These are phyloP conservation scores for Claviceps citrina DNA, from an alignment of 2,329 filamentous ascomycete species.

Conservation along the genomic window DNA sequence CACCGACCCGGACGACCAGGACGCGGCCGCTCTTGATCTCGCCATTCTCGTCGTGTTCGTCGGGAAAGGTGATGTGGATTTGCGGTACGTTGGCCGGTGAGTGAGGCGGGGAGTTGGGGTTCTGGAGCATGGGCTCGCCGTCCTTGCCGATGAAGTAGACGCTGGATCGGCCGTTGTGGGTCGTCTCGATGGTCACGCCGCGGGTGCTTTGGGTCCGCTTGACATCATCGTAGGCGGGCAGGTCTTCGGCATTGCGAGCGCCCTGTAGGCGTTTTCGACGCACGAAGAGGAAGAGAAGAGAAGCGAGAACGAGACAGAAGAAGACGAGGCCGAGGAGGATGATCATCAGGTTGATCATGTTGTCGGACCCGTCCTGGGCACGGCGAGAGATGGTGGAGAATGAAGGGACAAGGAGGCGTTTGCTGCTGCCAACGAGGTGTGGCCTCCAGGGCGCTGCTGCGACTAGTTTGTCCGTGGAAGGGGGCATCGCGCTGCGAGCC, in stretches of 20 bases:
- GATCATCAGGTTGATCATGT: conserved; percentile 63
- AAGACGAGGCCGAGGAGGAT: conserved; percentile 65
- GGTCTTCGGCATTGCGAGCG: conserved; percentile 33
- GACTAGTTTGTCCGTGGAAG: not conserved
- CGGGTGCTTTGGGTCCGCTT: conserved; percentile 37
- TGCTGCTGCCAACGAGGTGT: conserved; percentile 3
- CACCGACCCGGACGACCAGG: conserved; percentile 80
- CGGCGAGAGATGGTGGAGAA: conserved; percentile 6
- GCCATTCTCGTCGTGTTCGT: conserved; percentile 78
- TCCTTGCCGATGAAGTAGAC: conserved; percentile 69
- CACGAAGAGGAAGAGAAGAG: conserved; percentile 57
- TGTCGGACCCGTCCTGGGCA: conserved; percentile 32
- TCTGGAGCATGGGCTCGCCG: conserved; percentile 56
- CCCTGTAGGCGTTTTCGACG: conserved; percentile 38
- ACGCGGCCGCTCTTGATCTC: conserved; percentile 73
- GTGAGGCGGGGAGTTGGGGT: conserved; percentile 58
- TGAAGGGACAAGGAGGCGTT: conserved; percentile 5
- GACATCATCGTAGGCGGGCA: conserved; percentile 56
- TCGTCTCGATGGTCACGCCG: conserved; percentile 43
- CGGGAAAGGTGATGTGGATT: conserved; percentile 96
- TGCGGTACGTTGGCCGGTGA: conserved; percentile 77
- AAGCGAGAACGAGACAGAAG: conserved; percentile 51
- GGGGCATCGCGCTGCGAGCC: conserved; percentile 7
- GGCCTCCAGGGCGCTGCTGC: conserved; percentile 7
- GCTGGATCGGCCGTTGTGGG: conserved; percentile 43